These are phyloP conservation scores for Neoascochyta sp. DNA, from an alignment of 2,329 filamentous ascomycete genomes.

Conservation along the genomic window DNA sequence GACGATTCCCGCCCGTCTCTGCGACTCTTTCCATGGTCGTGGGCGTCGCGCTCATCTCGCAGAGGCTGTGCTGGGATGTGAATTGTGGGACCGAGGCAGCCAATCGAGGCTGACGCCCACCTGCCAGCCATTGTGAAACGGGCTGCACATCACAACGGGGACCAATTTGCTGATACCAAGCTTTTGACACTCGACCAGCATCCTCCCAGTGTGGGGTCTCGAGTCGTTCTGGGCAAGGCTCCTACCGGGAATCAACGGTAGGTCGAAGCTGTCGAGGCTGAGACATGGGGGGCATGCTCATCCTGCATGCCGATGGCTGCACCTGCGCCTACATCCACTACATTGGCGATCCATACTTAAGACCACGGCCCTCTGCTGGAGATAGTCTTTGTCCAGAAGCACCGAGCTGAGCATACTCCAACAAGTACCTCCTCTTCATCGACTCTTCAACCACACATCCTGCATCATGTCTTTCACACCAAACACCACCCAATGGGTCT, in stretches of 20 bases:
- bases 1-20: background rate
- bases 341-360: slow-evolving; percentile 5
- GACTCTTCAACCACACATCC: slow-evolving; percentile 2
- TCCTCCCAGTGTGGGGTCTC: slow-evolving; percentile 7
- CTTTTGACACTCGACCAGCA: slow-evolving; percentile 6
- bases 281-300: slow-evolving; percentile 6
- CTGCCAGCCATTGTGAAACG: slow-evolving; percentile 1
- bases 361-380: slow-evolving; percentile 3
- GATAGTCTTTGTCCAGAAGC: slow-evolving; percentile 1
- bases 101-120: slow-evolving; percentile 2
- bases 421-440: slow-evolving; percentile 3
- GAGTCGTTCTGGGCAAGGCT: slow-evolving; percentile 6
- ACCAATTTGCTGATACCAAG: slow-evolving; percentile 5
- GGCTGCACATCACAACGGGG: slow-evolving; percentile 1
- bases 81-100: slow-evolving; percentile 8
- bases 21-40: too few species aligned
- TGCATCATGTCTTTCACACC: slow-evolving; percentile 22
- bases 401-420: slow-evolving; percentile 1
- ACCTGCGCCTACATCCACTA: slow-evolving; percentile 2
- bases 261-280: slow-evolving; percentile 7
- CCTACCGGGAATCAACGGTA: slow-evolving; percentile 8
- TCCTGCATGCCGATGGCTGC: background rate
- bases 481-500: slow-evolving; percentile 21
- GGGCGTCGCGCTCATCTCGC: too few species aligned
- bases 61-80: slow-evolving; percentile 3